Conservation (phyloP, 164 flowering plant genomes). For the Stephania yunnanensis region DNA sequence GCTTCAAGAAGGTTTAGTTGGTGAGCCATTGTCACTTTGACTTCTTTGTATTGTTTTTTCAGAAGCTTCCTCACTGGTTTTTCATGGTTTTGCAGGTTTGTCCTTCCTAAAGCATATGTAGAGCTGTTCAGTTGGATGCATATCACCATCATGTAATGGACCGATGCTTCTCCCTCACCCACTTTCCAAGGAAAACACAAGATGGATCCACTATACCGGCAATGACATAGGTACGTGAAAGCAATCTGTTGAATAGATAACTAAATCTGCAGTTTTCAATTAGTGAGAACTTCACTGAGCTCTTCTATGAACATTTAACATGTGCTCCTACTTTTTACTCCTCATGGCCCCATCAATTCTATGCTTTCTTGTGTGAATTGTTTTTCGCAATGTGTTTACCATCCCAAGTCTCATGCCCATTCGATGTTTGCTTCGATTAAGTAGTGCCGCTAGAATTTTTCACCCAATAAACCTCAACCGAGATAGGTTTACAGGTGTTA, state of each 20-base stretch:
- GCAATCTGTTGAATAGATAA: neutral
- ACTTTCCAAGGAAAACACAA: neutral
- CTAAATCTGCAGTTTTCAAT: neutral
- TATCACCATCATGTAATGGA: neutral
- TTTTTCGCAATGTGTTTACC: too few relatives aligned
- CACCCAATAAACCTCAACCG: too few relatives aligned
- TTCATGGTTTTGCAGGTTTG: neutral
- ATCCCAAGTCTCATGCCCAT: too few relatives aligned
- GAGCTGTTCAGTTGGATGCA: neutral
- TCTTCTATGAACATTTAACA: too few relatives aligned
- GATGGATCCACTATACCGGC: neutral
- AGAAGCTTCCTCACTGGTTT: neutral
- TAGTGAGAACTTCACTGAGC: too few relatives aligned
- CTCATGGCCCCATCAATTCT: too few relatives aligned
- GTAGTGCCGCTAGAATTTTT: too few relatives aligned
- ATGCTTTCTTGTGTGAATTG: too few relatives aligned
- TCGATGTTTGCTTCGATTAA: too few relatives aligned
- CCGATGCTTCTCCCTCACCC: neutral
- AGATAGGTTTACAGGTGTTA: too few relatives aligned
- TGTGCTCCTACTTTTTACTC: too few relatives aligned
- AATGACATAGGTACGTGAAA: neutral
- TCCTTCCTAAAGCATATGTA: neutral
- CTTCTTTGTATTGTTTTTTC: neutral
- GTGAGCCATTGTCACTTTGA: constrained; percentile 5
- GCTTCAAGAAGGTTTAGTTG: constrained; percentile 8